phyloP scores from a whole-genome alignment of 768 basidiomycete genomes.

The Amanita inopinata region DNA sequence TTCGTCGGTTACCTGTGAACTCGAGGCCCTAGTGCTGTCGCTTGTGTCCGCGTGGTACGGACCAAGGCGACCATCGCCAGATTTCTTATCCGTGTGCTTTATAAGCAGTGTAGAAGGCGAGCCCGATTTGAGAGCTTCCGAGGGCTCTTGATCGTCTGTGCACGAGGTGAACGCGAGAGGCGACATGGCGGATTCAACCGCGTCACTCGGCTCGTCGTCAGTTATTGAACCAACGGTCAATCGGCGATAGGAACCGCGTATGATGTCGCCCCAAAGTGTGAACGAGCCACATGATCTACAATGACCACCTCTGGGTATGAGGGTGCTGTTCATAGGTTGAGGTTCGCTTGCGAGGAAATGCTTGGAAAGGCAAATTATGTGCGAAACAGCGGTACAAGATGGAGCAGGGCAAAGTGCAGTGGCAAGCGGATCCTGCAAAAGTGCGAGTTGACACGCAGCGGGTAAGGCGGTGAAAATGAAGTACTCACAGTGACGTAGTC shows the following conservation, averaged over 20 bases:
- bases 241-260: constrained; percentile 53
- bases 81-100: too few species aligned
- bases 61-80: too few species aligned
- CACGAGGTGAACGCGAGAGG: background rate
- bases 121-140: too few species aligned
- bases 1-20: too few species aligned
- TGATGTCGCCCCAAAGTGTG: constrained; percentile 60
- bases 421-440: constrained; percentile 37
- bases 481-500: constrained; percentile 32
- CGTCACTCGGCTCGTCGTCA: constrained; percentile 18
- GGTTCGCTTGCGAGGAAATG: constrained; percentile 28
- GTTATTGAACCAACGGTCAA: constrained; percentile 25
- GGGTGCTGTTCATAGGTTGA: constrained; percentile 11
- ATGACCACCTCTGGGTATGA: constrained; percentile 55
- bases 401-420: constrained; percentile 43
- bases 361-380: constrained; percentile 46
- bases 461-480: constrained; percentile 3
- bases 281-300: constrained; percentile 46
- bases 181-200: background rate
- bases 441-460: constrained; percentile 3
- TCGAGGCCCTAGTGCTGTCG: too few species aligned
- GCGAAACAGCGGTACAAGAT: constrained; percentile 42
- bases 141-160: too few species aligned
- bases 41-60: too few species aligned
- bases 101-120: too few species aligned